A percentile compares a stretch with the other conserved stretches of the same genome.
Conservation (phyloP, 2,329 filamentous ascomycete genomes). For the Monosporascus sp. region DNA sequence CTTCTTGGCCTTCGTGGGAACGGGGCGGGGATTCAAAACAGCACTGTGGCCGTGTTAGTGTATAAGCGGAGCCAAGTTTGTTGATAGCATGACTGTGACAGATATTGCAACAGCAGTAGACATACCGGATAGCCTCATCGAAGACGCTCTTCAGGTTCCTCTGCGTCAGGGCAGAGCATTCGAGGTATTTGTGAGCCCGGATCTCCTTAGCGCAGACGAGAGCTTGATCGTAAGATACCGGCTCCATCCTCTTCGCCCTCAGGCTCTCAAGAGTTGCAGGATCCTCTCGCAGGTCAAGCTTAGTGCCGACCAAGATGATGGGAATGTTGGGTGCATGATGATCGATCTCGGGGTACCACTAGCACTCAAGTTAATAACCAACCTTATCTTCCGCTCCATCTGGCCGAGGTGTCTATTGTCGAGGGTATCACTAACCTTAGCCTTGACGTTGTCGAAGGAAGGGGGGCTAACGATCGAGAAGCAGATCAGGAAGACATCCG, state of each 20-base stretch:
- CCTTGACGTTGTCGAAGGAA: slow-evolving; percentile 98
- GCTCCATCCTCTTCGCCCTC: slow-evolving; percentile 89
- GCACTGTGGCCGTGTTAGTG: slow-evolving; percentile 44
- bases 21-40: slow-evolving; percentile 63
- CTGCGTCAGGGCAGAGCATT: slow-evolving; percentile 96
- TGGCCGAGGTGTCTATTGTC: not conserved
- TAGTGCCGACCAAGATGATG: slow-evolving; percentile 95
- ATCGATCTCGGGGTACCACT: slow-evolving; percentile 98
- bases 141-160: slow-evolving; percentile 98
- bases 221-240: slow-evolving; percentile 92
- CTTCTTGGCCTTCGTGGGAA: slow-evolving; percentile 54
- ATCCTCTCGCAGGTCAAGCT: slow-evolving; percentile 92
- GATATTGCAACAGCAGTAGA: slow-evolving; percentile 11
- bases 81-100: too few species aligned
- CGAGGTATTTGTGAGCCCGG: slow-evolving; percentile 92
- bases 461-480: slow-evolving; percentile 97
- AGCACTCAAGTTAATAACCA: slow-evolving; percentile 7
- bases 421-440: slow-evolving; percentile 64
- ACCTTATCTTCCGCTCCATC: not conserved
- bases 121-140: slow-evolving; percentile 94
- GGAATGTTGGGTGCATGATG: slow-evolving; percentile 93
- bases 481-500: slow-evolving; percentile 96
- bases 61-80: not conserved
- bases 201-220: slow-evolving; percentile 88
- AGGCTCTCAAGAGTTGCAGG: slow-evolving; percentile 74